phyloP scores from a whole-genome alignment of 2,329 filamentous ascomycete genomes.

The Hypocreales sp. region DNA sequence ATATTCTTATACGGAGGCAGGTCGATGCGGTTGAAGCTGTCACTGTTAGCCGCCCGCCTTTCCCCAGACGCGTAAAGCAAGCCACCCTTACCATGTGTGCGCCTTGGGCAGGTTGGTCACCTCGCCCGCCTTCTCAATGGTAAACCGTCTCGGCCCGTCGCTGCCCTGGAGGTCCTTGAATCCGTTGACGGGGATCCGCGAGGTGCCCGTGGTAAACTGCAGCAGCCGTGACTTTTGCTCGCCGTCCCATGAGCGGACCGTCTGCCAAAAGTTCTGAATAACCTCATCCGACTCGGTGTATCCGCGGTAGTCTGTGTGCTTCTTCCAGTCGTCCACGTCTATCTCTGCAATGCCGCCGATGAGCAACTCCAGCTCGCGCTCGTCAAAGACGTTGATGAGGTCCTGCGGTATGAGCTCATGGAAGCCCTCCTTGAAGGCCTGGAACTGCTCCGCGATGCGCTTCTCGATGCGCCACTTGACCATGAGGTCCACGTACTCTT shows the following conservation, averaged over 20 bases:
- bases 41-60: neutral
- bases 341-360: conserved; percentile 99
- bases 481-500: conserved; percentile 95
- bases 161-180: conserved; percentile 98
- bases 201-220: conserved; percentile 95
- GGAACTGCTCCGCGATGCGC: conserved; percentile 95
- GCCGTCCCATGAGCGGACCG: conserved; percentile 89
- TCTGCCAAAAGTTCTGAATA: conserved; percentile 98
- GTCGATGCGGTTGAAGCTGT: conserved; percentile 95
- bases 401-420: conserved; percentile 94
- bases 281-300: conserved; percentile 98
- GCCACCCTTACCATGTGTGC: conserved; percentile 70
- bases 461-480: conserved; percentile 99
- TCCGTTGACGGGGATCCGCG: conserved; percentile 94
- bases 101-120: conserved; percentile 84
- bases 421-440: conserved; percentile 93
- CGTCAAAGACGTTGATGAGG: conserved; percentile 95
- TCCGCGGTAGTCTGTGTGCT: conserved; percentile 96
- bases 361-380: conserved; percentile 87
- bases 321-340: conserved; percentile 99
- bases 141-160: conserved; percentile 88
- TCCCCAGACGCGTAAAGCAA: neutral
- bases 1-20: conserved; percentile 83
- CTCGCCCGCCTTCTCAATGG: conserved; percentile 95
- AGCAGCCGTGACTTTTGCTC: conserved; percentile 94